Evolutionary conservation across 2,329 filamentous ascomycete genomes (phyloP), one percentile per base, ranked within the genome.

Genomic region (Fusarium agapanthi): DNA sequence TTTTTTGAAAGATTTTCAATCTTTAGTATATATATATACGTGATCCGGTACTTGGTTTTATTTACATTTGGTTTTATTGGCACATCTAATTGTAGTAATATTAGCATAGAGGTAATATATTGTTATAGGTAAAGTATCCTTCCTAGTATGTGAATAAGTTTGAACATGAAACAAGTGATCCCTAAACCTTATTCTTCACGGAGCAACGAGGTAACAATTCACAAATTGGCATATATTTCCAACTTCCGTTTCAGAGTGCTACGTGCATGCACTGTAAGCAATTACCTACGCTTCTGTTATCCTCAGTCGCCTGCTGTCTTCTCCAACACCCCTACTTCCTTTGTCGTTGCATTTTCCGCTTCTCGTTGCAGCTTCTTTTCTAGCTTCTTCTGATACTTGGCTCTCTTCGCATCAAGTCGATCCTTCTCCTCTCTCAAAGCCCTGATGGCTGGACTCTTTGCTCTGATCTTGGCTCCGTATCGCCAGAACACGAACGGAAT

Each of bases 401-500:
- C 81, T n/a, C 76, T 71, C 73, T 79, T 81, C 6, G 73, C 73
- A 48, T 80, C 78, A 54, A 78, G 69, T 8, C 65, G 79, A 54
- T 85, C 83, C 65, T 84, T 80, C n/a, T 86, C 84, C 61, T 86
- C 83, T 10, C 81, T 80, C 73, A 87, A 79, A 61, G 81, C 79
- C n/a, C 80, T 78, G 56, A 87, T 83, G 20, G 88, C 78, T 1
- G 82, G 83, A 61, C 87, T 89, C 76, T 81, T 86, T 11, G 83
- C 82, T 6, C 89, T 82, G 58, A 91, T 90, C 62, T 78, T 79
- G 40, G 84, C 84, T 0, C 89, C 89, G 73, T 88, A 90, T 35
- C 84, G 84, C 80, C 94, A 96, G 77, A 97, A 96, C 2, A 94
- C 85, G 63, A 95, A 88, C 0, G 94, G 94, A 51, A 96, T 95